phyloP scores from a whole-genome alignment of 2,329 filamentous ascomycete species.

The Ophiostoma australiae region DNA sequence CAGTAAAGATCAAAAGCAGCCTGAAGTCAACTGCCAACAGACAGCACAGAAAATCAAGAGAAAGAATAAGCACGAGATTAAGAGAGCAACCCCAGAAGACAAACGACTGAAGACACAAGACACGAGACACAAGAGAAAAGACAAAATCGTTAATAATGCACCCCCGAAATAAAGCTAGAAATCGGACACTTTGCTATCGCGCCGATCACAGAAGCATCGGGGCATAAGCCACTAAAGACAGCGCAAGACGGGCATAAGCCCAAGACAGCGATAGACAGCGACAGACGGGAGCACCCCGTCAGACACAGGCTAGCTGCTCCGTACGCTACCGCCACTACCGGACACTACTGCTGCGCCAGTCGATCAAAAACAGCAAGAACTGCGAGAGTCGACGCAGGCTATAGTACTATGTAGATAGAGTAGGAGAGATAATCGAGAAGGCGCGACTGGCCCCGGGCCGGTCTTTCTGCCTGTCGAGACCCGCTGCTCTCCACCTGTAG shows the following conservation, averaged over 20 bases:
- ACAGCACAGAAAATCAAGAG: too few species aligned
- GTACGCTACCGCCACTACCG: too few species aligned
- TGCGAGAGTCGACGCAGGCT: too few species aligned
- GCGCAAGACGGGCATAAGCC: neutral
- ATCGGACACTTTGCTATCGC: neutral
- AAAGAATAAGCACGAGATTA: too few species aligned
- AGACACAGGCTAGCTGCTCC: too few species aligned
- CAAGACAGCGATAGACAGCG: too few species aligned
- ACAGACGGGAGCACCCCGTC: too few species aligned
- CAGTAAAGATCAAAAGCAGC: neutral
- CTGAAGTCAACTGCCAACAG: too few species aligned
- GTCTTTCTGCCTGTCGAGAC: conserved; percentile 1
- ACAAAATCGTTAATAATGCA: neutral
- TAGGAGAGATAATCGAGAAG: neutral
- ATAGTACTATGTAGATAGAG: too few species aligned
- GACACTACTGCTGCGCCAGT: too few species aligned
- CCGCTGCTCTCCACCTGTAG: neutral
- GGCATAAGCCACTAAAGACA: neutral
- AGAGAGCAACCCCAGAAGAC: too few species aligned
- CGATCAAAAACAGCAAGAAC: too few species aligned
- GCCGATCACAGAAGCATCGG: neutral
- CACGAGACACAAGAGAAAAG: neutral
- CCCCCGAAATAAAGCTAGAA: neutral
- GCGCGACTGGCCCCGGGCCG: neutral
- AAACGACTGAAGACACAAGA: neutral